Conservation (phyloP, 768 basidiomycete species). For the Mycena belliarum region DNA sequence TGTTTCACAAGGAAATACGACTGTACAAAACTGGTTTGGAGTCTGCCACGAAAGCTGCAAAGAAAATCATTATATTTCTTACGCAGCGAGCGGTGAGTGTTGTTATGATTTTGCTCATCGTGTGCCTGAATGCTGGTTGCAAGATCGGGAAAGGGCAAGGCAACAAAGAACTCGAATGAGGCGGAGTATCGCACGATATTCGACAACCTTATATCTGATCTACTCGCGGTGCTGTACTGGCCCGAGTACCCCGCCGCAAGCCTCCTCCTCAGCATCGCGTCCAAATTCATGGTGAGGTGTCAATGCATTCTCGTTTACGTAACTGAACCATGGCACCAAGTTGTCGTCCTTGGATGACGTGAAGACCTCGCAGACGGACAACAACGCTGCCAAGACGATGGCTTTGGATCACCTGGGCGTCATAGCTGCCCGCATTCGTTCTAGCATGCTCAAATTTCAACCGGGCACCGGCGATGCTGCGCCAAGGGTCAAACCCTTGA, state of each 20-base stretch:
- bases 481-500: constrained; percentile 41
- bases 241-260: constrained; percentile 98
- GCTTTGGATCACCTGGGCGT: constrained; percentile 92
- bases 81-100: constrained; percentile 61
- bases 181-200: constrained; percentile 92
- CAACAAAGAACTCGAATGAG: constrained; percentile 90
- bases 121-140: constrained; percentile 5
- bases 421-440: constrained; percentile 82
- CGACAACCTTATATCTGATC: constrained; percentile 86
- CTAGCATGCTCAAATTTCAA: constrained; percentile 52
- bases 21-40: constrained; percentile 75
- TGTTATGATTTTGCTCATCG: background rate
- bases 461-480: constrained; percentile 28
- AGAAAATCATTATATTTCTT: constrained; percentile 78
- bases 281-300: constrained; percentile 76
- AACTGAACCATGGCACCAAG: constrained; percentile 41
- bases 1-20: constrained; percentile 56
- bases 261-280: constrained; percentile 75
- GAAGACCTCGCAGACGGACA: constrained; percentile 70
- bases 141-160: constrained; percentile 84
- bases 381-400: constrained; percentile 83
- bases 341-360: constrained; percentile 81
- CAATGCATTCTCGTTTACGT: background rate
- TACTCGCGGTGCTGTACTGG: constrained; percentile 86
- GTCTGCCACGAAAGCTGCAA: constrained; percentile 81